These are phyloP conservation scores for Quercus lobata DNA, from an alignment of 331 rosid species.

Conservation along the genomic window DNA sequence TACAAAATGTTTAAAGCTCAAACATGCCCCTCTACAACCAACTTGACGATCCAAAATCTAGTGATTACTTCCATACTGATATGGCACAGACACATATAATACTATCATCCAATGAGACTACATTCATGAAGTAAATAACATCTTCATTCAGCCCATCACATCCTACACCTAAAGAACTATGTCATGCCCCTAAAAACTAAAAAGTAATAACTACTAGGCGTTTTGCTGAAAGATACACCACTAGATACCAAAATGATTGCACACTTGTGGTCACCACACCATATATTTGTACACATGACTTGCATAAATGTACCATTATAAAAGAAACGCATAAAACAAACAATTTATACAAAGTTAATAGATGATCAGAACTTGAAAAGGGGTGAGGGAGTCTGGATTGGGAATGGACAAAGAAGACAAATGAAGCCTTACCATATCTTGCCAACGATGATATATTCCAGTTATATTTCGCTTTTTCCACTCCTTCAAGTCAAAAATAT, in stretches of 20 bases:
- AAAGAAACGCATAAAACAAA: not conserved
- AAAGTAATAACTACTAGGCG: not conserved
- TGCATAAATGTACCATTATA: not conserved
- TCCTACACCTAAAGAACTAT: not conserved
- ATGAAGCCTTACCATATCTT: conserved; percentile 67
- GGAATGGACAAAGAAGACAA: not conserved
- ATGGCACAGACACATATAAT: not conserved
- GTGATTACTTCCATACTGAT: not conserved
- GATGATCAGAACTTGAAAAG: not conserved
- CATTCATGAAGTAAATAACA: not conserved
- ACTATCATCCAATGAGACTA: not conserved
- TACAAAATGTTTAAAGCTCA: not conserved
- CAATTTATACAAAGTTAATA: not conserved
- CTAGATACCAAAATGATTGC: not conserved
- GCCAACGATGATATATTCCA: conserved; percentile 92
- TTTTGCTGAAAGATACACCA: not conserved
- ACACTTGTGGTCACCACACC: not conserved
- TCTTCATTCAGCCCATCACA: not conserved
- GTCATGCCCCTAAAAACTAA: not conserved
- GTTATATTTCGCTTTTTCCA: conserved; percentile 90
- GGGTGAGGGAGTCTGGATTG: not conserved
- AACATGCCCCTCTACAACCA: not conserved
- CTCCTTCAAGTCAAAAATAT: conserved; percentile 90
- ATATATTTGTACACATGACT: not conserved
- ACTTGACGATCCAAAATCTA: not conserved